Percentiles rank a stretch among this genome's conserved stretches.
Conservation (phyloP, 345 rosid species). For the Citrus inodora region DNA sequence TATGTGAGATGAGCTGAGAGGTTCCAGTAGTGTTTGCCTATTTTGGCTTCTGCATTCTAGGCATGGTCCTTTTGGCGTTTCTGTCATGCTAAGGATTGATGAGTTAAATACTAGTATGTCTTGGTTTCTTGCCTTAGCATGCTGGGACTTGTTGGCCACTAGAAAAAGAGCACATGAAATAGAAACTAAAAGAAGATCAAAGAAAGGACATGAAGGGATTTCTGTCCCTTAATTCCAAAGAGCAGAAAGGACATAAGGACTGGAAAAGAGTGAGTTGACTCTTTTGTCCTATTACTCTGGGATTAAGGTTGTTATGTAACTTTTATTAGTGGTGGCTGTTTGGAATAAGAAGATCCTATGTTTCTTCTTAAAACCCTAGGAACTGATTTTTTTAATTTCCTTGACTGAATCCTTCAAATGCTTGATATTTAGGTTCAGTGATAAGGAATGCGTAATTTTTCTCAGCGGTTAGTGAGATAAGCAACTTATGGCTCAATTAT, state of each 20-base stretch:
- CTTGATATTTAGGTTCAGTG: background rate
- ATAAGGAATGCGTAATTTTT: background rate
- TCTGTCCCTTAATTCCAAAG: background rate
- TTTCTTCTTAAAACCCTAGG: background rate
- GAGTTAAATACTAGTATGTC: background rate
- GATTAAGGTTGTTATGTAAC: background rate
- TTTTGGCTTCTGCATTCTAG: background rate
- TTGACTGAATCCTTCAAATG: background rate
- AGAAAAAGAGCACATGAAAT: background rate
- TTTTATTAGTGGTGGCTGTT: too few relatives aligned
- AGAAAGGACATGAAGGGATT: background rate
- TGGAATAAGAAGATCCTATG: background rate
- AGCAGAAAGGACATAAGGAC: background rate
- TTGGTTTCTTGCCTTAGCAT: background rate
- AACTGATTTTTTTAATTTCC: background rate
- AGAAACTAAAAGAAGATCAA: background rate
- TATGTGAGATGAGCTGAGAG: background rate
- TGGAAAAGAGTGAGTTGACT: background rate
- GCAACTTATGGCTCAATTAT: background rate
- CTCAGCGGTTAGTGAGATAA: background rate
- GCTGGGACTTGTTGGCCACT: background rate
- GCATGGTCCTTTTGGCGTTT: background rate
- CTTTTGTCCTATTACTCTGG: background rate
- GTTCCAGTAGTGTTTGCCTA: background rate
- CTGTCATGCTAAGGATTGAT: background rate